Conservation (phyloP, 2,329 filamentous ascomycete genomes). For the Ramichloridium luteum region DNA sequence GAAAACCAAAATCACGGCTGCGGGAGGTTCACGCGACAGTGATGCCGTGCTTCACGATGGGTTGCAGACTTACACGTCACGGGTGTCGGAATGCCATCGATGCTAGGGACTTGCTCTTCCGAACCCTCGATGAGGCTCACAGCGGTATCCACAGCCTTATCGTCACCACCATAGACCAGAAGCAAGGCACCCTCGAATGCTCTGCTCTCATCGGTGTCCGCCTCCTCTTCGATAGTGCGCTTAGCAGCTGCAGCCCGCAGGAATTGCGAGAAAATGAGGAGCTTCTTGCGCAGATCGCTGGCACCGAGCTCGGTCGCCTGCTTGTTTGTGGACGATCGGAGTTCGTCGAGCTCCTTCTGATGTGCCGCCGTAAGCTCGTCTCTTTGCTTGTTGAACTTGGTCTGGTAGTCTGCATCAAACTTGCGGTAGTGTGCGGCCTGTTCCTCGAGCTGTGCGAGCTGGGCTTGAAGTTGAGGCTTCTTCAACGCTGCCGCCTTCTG, state of each 20-base stretch:
- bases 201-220: conserved; percentile 59
- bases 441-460: conserved; percentile 59
- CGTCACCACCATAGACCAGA: conserved; percentile 66
- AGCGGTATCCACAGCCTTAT: conserved; percentile 60
- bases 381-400: conserved; percentile 47
- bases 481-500: conserved; percentile 67
- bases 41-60: no score
- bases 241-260: conserved; percentile 64
- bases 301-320: conserved; percentile 39
- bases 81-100: conserved; percentile 50
- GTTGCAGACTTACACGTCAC: conserved; percentile 62
- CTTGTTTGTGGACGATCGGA: conserved; percentile 23
- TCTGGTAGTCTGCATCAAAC: conserved; percentile 59
- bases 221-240: conserved; percentile 56
- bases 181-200: conserved; percentile 71
- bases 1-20: no score
- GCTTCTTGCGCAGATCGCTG: conserved; percentile 44
- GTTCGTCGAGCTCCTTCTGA: conserved; percentile 44
- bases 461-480: conserved; percentile 59
- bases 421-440: conserved; percentile 64
- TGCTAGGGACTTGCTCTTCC: conserved; percentile 53
- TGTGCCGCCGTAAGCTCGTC: conserved; percentile 42
- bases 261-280: conserved; percentile 67
- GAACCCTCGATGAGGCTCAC: conserved; percentile 64
- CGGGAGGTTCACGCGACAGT: no score